Base-by-base conservation (phyloP, 2,329 filamentous ascomycete species). In the Aspergillus jensenii region DNA sequence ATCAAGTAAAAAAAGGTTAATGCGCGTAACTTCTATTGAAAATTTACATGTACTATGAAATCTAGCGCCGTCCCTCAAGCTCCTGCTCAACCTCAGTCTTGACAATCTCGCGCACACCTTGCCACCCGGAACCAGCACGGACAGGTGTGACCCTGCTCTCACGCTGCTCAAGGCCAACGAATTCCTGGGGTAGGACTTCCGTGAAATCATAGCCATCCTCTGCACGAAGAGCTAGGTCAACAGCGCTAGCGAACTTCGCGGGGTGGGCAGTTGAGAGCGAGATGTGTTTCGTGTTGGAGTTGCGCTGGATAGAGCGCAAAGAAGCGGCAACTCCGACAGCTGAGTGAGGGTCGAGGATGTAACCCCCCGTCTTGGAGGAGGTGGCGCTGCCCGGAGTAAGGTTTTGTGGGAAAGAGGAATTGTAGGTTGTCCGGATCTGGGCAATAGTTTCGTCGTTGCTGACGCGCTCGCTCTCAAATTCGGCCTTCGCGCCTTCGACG, bases 201-300 rank as follows among this genome's bases (percentile, higher is more conserved):
- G 31, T 40, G 71, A 96, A 96, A 66, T 86, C 82, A 67, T 96
- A 97, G 1, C 83, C 87, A n/a, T 82, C 74, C 70, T 90, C 82
- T 8, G 84, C 84, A 62, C 86, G 83, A 59, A 98, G 80, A 0
- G 93, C 92, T 48, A 89, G 74, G 66, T 93, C 89, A 2, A 99
- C 93, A 0, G 93, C 93, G 33, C 86, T 85, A 0, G 89, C 87
- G 70, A 99, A 99, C 76, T 99, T 99, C 61, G 93, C 95, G 0
- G 95, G 93, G 75, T 99, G 95, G 2, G 95, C 95, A 2, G 95
- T 99, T 1, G 93, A 90, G 3, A 99, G 85, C 1, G 91, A 87
- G 68, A 99, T 89, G 73, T 96, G 90, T 52, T 87, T 77, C 15
- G 79, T 78, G 2, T 75, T 72, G 2, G 79, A 74, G 44, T 80